Evolutionary conservation across 352 stramenopile species (phyloP), one percentile per base, ranked within the genome.

Genomic region (Sclerospora graminicola): DNA sequence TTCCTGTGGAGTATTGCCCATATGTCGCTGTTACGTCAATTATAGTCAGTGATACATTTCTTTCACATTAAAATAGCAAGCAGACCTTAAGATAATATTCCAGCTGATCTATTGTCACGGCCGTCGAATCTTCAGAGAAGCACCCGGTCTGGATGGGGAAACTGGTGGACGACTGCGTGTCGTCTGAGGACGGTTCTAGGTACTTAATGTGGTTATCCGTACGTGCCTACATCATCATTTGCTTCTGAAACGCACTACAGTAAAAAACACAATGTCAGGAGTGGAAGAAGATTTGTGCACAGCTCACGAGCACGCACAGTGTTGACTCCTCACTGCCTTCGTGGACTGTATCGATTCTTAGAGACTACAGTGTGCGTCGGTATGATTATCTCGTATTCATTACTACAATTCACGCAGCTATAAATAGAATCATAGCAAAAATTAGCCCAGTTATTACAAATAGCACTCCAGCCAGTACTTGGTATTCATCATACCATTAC

Each of bases 31-130:
- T 44, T 30, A 54, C 14, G 43, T 38, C 33, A 27, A 51, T 8
- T 18, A 55, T 8, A 34, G 47, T 60, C 18, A 57, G 27, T 8
- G 8, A 28, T 26, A 16, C 19, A 34, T 8, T 10, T 21, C 23
- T n/a, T n/a, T n/a, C n/a, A n/a, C n/a, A n/a, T n/a, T n/a, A n/a
- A n/a, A n/a, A n/a, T n/a, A n/a, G n/a, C 13, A 23, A 14, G 47
- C 56, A 15, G 47, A 90, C 78, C 67, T 90, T 87, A 60, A 90
- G 75, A 69, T 88, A 90, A 53, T 72, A 90, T 56, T 86, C 70
- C 13, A 90, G 52, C 27, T 90, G 75, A 37, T 86, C 66, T 60
- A 88, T 90, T 50, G 76, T 81, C 34, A 90, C 50, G 38, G 58
- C 68, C 6, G 62, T 70, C n/a, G n/a, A n/a, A n/a, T n/a, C n/a